These are phyloP conservation scores for Boletus bicolor DNA, from an alignment of 768 basidiomycete genomes.

Conservation along the genomic window DNA sequence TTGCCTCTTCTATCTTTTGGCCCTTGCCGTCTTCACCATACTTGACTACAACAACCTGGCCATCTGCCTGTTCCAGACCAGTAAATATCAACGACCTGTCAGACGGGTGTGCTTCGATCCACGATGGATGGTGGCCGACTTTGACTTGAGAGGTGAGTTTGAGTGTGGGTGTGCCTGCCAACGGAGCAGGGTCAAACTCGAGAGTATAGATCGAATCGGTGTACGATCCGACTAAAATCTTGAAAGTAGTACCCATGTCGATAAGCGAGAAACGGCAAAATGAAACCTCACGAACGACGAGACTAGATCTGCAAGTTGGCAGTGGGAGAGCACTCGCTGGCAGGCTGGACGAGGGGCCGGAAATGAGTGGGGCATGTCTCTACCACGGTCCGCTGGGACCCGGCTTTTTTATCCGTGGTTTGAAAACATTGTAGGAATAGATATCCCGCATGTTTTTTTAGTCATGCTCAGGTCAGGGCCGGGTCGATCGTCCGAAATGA, in stretches of 20 bases:
- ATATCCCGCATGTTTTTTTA: neutral
- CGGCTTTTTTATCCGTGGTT: neutral
- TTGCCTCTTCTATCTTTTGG: conserved; percentile 41
- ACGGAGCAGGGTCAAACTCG: conserved; percentile 58
- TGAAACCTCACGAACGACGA: neutral
- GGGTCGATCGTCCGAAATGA: neutral
- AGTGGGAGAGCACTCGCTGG: too few species aligned
- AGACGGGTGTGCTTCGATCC: conserved; percentile 62
- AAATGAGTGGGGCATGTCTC: neutral
- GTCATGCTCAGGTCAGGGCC: neutral
- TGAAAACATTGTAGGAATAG: neutral
- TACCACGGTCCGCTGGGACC: neutral
- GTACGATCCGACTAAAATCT: conserved; percentile 65
- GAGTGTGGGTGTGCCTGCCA: conserved; percentile 45
- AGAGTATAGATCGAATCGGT: conserved; percentile 61
- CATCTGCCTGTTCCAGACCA: conserved; percentile 65
- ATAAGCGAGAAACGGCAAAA: neutral
- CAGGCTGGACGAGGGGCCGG: neutral
- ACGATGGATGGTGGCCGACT: conserved; percentile 69
- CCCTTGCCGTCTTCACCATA: conserved; percentile 49
- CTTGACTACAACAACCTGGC: conserved; percentile 57
- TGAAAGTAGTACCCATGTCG: conserved; percentile 18
- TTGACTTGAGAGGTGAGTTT: conserved; percentile 41
- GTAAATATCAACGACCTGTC: conserved; percentile 61
- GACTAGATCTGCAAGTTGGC: too few species aligned